A percentile compares a stretch with the other conserved stretches of the same genome.
Evolutionary conservation across 2,329 filamentous ascomycete species (phyloP).

Genomic region (Cladosporium halotolerans): DNA sequence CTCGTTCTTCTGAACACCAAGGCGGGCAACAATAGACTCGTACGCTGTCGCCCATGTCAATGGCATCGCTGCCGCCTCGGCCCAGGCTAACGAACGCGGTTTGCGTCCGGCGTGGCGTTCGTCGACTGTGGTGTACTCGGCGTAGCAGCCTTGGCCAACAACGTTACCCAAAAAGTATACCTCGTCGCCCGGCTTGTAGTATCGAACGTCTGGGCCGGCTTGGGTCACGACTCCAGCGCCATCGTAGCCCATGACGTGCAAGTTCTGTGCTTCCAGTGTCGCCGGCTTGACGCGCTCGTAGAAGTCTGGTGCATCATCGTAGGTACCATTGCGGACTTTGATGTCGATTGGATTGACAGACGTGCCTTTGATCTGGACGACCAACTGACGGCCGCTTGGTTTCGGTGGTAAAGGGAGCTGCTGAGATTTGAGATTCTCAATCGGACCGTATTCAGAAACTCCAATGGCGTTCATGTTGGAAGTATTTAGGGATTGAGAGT

Average conservation of each 20-base stretch:
- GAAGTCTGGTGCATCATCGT: conserved; percentile 35
- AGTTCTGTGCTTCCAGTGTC: conserved; percentile 7
- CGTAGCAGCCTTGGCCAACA: conserved; percentile 37
- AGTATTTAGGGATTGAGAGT: not conserved
- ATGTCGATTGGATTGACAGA: conserved; percentile 38
- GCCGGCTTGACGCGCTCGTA: conserved; percentile 22
- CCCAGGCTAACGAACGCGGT: conserved; percentile 35
- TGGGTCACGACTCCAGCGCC: conserved; percentile 35
- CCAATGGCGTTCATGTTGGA: conserved; percentile 28
- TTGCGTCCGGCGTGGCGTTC: conserved; percentile 35
- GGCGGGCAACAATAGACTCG: conserved; percentile 38
- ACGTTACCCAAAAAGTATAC: conserved; percentile 39
- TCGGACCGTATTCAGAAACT: conserved; percentile 25
- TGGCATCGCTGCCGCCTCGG: conserved; percentile 39
- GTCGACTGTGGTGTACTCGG: conserved; percentile 40
- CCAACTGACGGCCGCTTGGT: conserved; percentile 30
- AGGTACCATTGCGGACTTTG: conserved; percentile 29
- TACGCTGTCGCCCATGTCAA: conserved; percentile 41
- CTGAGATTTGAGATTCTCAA: conserved; percentile 24
- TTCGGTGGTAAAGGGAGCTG: conserved; percentile 29
- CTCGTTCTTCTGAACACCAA: conserved; percentile 35
- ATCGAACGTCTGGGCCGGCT: conserved; percentile 26
- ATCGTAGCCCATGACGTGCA: conserved; percentile 42
- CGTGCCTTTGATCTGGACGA: conserved; percentile 33
- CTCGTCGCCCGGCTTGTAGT: conserved; percentile 39